These are phyloP conservation scores for Nidularia pulvinata DNA, from an alignment of 768 basidiomycete species.

Conservation along the genomic window DNA sequence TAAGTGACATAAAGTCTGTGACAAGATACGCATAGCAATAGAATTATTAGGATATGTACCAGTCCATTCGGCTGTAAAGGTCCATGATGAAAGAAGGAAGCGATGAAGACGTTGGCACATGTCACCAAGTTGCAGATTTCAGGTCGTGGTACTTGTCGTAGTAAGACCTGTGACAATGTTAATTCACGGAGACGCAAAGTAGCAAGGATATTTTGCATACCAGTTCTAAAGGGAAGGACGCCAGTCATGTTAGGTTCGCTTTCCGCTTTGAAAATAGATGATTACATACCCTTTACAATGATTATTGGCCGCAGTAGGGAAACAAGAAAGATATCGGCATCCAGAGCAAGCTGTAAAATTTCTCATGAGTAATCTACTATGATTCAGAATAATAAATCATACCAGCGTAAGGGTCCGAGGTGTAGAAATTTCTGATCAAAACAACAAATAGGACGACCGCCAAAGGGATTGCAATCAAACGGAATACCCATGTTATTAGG, in stretches of 20 bases:
- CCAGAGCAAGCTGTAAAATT: constrained; percentile 68
- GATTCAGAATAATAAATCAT: constrained; percentile 19
- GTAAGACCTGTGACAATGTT: no score
- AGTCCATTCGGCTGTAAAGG: no score
- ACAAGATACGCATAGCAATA: no score
- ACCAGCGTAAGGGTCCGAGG: constrained; percentile 83
- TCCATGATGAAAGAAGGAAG: no score
- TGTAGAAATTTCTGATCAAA: constrained; percentile 89
- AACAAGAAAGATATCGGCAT: constrained; percentile 89
- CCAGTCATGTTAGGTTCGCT: no score
- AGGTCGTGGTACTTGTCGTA: no score
- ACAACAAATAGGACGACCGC: constrained; percentile 82
- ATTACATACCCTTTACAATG: constrained; percentile 60
- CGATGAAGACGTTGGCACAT: no score
- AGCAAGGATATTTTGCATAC: no score
- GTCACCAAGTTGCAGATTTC: no score
- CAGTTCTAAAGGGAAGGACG: constrained; percentile 27
- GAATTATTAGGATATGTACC: background rate
- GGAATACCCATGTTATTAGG: constrained; percentile 69
- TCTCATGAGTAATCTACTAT: constrained; percentile 1
- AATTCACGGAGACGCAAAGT: no score
- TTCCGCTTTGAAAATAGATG: no score
- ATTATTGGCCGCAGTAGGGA: constrained; percentile 75
- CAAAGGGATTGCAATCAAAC: constrained; percentile 73
- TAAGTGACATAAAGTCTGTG: no score